Evolutionary conservation across 306 rosid genomes (phyloP).

Genomic region (Abrus pulchellus): DNA sequence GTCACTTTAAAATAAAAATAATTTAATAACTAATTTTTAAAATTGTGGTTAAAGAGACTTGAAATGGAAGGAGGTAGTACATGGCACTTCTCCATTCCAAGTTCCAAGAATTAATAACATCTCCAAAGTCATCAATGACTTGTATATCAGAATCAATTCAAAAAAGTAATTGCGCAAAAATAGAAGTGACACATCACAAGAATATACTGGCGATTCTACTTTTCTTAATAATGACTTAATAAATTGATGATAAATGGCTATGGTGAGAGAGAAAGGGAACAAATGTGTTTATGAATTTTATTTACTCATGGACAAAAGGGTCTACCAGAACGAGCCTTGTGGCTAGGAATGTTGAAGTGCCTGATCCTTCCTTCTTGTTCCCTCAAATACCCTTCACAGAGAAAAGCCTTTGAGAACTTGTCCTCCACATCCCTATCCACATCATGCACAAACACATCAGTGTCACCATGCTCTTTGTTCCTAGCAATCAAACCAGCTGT

Average conservation of each 20-base stretch:
- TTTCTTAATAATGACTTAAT: background rate
- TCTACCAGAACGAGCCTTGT: conserved; percentile 65
- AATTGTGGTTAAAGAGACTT: no score
- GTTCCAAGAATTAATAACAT: background rate
- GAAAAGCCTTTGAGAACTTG: conserved; percentile 71
- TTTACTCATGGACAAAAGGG: conserved; percentile 71
- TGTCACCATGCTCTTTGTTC: conserved; percentile 80
- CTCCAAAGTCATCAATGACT: background rate
- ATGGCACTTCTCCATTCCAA: background rate
- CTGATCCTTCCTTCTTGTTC: conserved; percentile 85
- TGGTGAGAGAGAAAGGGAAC: background rate
- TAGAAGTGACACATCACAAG: conserved; percentile 6
- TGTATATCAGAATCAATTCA: conserved; percentile 1
- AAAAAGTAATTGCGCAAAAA: background rate
- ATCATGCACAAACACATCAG: conserved; percentile 93
- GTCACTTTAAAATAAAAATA: no score
- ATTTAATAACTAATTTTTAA: no score
- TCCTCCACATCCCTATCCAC: conserved; percentile 88
- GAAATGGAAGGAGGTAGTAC: background rate
- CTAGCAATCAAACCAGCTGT: conserved; percentile 93
- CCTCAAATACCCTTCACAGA: conserved; percentile 79
- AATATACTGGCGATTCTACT: background rate
- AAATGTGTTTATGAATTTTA: background rate
- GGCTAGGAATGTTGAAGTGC: conserved; percentile 86
- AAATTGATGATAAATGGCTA: background rate